Percentiles rank a stretch among this genome's conserved stretches.
phyloP scores from a whole-genome alignment of 1,139 yeast genomes.

The Yamadazyma dushanensis region DNA sequence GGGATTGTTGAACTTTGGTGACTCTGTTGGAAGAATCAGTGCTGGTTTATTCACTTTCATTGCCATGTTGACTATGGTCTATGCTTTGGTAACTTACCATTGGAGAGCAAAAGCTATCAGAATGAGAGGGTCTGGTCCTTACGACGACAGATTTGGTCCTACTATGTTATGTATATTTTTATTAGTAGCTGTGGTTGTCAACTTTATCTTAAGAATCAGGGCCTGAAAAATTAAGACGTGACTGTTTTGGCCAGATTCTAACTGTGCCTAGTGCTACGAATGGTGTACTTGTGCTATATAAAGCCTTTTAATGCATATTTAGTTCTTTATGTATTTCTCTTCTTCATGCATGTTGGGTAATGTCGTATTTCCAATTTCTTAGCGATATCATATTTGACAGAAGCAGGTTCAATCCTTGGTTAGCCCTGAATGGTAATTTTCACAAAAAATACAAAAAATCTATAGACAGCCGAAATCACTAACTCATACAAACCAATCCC shows the following conservation, averaged over 20 bases:
- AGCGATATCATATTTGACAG: no score
- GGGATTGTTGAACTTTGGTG: slow-evolving; percentile 95
- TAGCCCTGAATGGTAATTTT: no score
- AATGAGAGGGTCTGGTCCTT: slow-evolving; percentile 96
- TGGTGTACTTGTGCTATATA: no score
- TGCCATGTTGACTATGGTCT: slow-evolving; percentile 97
- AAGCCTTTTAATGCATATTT: no score
- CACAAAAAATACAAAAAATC: no score
- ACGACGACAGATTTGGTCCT: slow-evolving; percentile 97
- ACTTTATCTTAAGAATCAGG: slow-evolving; percentile 81
- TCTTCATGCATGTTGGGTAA: no score
- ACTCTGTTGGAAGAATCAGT: slow-evolving; percentile 84
- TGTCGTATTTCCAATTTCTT: neutral
- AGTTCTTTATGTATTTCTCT: no score
- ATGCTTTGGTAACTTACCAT: slow-evolving; percentile 93
- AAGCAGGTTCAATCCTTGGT: no score
- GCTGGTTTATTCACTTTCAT: slow-evolving; percentile 92
- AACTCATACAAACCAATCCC: neutral
- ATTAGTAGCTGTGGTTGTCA: slow-evolving; percentile 87
- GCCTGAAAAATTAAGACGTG: no score
- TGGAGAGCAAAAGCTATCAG: slow-evolving; percentile 99
- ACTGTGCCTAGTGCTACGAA: no score
- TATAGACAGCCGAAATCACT: no score
- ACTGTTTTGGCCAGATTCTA: no score
- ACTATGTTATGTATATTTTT: slow-evolving; percentile 96